Evolutionary conservation across 2,329 filamentous ascomycete species (phyloP).

Genomic region (Paecilomyces formosus): DNA sequence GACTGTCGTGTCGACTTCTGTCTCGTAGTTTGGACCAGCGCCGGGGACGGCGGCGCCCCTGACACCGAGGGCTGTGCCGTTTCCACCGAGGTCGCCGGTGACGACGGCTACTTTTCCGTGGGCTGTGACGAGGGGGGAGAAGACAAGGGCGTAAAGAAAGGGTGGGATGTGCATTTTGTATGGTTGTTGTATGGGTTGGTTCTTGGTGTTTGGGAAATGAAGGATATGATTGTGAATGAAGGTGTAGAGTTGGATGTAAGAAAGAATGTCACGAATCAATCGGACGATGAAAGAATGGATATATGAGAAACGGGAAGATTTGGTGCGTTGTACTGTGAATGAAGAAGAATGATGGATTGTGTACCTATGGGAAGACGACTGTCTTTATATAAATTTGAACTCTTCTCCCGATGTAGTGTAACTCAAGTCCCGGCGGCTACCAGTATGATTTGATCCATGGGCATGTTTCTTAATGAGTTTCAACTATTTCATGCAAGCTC

Average conservation of each 20-base stretch:
- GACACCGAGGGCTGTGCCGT: slow-evolving; percentile 5
- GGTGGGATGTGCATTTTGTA: slow-evolving; percentile 1
- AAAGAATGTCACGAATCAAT: neutral
- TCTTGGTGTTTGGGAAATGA: neutral
- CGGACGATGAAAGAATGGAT: neutral
- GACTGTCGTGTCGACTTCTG: slow-evolving; percentile 5
- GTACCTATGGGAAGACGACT: neutral
- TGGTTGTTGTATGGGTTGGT: neutral
- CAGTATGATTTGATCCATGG: neutral
- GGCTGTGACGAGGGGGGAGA: slow-evolving; percentile 1
- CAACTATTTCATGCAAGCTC: neutral
- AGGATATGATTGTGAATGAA: neutral
- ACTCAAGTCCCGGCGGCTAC: neutral
- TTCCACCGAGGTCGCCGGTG: slow-evolving; percentile 4
- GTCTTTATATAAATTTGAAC: neutral
- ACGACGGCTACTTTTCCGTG: slow-evolving; percentile 6
- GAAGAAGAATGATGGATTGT: neutral
- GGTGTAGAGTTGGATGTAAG: neutral
- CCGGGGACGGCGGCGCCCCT: slow-evolving; percentile 3
- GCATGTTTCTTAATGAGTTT: neutral
- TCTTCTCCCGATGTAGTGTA: no score
- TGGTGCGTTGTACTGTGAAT: neutral
- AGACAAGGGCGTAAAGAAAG: neutral
- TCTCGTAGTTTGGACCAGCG: slow-evolving; percentile 2
- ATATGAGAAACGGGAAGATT: neutral